Percentiles rank a stretch among this genome's conserved stretches.
Conservation (phyloP, 805 yeast species). For the Novakomyces olei region DNA sequence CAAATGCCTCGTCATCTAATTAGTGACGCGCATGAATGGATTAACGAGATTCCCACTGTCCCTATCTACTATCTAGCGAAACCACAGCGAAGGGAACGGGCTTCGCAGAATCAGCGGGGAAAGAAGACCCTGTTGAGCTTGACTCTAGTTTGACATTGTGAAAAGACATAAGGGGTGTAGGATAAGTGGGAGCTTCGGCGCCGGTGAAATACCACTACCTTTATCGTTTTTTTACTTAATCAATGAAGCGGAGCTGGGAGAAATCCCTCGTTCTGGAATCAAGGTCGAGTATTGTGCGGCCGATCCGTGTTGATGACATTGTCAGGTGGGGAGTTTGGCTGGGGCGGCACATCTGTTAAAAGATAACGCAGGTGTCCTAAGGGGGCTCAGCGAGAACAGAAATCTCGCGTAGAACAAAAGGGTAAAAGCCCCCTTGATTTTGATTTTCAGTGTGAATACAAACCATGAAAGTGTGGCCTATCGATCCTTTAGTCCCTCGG, state of each 20-base stretch:
- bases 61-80: constrained; percentile 15
- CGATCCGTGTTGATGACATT: constrained; percentile 20
- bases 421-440: constrained; percentile 26
- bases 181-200: constrained; percentile 26
- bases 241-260: constrained; percentile 21
- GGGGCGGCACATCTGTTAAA: constrained; percentile 28
- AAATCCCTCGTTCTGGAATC: constrained; percentile 18
- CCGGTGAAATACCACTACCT: constrained; percentile 25
- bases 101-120: constrained; percentile 16
- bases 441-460: constrained; percentile 26
- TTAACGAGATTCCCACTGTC: constrained; percentile 16
- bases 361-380: constrained; percentile 26
- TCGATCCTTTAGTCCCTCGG: constrained; percentile 27
- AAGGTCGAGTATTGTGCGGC: constrained; percentile 16
- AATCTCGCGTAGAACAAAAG: constrained; percentile 27
- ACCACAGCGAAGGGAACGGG: constrained; percentile 15
- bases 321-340: constrained; percentile 23
- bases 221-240: constrained; percentile 20
- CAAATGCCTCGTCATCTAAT: constrained; percentile 14
- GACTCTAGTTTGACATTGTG: constrained; percentile 23
- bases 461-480: constrained; percentile 29
- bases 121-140: constrained; percentile 22
- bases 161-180: constrained; percentile 20
- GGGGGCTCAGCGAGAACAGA: constrained; percentile 28
- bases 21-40: constrained; percentile 8